Conservation (phyloP, 2,329 filamentous ascomycete genomes). For the Magnaporthales sp. region DNA sequence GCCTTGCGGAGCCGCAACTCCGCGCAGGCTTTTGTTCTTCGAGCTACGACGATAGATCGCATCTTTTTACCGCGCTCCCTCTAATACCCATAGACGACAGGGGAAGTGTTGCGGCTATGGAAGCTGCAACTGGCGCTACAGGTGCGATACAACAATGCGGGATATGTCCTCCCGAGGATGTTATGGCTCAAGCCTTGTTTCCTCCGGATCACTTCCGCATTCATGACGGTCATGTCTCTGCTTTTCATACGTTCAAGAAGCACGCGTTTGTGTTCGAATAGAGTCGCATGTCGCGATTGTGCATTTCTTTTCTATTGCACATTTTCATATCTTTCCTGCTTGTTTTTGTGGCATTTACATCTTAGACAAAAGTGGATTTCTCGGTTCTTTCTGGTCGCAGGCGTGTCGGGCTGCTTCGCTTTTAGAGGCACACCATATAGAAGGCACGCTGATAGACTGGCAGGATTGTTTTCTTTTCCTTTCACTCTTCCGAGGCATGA, state of each 20-base stretch:
- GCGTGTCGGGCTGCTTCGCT: slow-evolving; percentile 1
- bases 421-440: slow-evolving; percentile 4
- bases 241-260: slow-evolving; percentile 25
- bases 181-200: background rate
- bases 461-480: slow-evolving; percentile 6
- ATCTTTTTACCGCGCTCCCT: slow-evolving; percentile 24
- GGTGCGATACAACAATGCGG: slow-evolving; percentile 18
- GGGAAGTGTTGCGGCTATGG: slow-evolving; percentile 16
- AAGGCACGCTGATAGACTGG: slow-evolving; percentile 4
- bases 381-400: slow-evolving; percentile 43
- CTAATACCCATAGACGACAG: slow-evolving; percentile 27
- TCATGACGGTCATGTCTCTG: slow-evolving; percentile 26
- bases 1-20: background rate
- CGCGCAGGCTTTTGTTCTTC: slow-evolving; percentile 12
- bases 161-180: slow-evolving; percentile 11
- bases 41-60: slow-evolving; percentile 25
- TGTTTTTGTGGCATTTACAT: slow-evolving; percentile 22
- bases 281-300: slow-evolving; percentile 3
- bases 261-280: slow-evolving; percentile 12
- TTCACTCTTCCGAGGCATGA: slow-evolving; percentile 4
- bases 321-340: slow-evolving; percentile 11
- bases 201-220: slow-evolving; percentile 20
- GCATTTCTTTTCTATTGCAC: slow-evolving; percentile 7
- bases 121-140: slow-evolving; percentile 18
- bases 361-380: slow-evolving; percentile 62